These are phyloP conservation scores for Phytopythium helicoides DNA, from an alignment of 352 stramenopile species.

Conservation along the genomic window DNA sequence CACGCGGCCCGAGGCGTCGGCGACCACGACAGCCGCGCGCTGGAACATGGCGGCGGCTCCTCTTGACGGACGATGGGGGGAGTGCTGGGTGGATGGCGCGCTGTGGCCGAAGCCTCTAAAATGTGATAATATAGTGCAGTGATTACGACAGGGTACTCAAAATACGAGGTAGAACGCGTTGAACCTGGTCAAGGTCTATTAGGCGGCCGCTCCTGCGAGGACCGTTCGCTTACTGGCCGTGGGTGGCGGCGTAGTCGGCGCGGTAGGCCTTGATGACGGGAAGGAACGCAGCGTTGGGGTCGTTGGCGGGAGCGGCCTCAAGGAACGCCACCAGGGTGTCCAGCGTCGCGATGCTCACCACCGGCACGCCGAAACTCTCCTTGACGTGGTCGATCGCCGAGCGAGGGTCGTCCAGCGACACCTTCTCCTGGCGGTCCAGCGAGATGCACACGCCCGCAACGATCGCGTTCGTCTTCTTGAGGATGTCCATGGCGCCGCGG, in stretches of 20 bases:
- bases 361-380: slow-evolving; percentile 88
- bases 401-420: slow-evolving; percentile 89
- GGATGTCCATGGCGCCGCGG: slow-evolving; percentile 91
- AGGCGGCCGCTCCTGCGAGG: no score
- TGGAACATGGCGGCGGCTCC: slow-evolving; percentile 51
- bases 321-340: slow-evolving; percentile 93
- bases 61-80: slow-evolving; percentile 12
- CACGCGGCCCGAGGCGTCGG: slow-evolving; percentile 56
- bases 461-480: slow-evolving; percentile 90
- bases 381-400: slow-evolving; percentile 94
- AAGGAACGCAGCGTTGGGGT: slow-evolving; percentile 61
- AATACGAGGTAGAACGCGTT: no score
- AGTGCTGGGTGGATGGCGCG: slow-evolving; percentile 13
- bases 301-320: slow-evolving; percentile 38
- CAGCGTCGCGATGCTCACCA: slow-evolving; percentile 94
- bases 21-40: slow-evolving; percentile 51
- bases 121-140: not conserved
- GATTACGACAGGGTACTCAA: not conserved
- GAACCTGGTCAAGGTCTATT: no score
- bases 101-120: not conserved
- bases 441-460: slow-evolving; percentile 96
- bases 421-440: slow-evolving; percentile 97
- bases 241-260: slow-evolving; percentile 69
- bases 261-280: slow-evolving; percentile 74
- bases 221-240: slow-evolving; percentile 1